Evolutionary conservation across 2,329 filamentous ascomycete genomes (phyloP).

Genomic region (Exophiala oligosperma): DNA sequence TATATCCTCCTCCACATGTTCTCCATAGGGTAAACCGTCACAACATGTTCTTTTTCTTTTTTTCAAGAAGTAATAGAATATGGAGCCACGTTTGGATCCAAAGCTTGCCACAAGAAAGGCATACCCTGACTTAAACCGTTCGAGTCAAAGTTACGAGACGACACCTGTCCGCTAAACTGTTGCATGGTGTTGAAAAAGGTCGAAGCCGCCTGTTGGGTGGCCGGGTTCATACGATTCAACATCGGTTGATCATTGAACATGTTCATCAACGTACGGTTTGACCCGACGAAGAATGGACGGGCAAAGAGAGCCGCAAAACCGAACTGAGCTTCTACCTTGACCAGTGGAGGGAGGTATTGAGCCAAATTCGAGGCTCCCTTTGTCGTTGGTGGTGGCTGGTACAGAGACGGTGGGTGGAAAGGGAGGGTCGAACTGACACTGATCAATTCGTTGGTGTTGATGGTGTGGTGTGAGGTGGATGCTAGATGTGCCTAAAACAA

Average conservation of each 20-base stretch:
- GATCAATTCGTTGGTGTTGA: constrained; percentile 12
- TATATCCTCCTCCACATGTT: too few relatives aligned
- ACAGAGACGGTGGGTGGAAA: constrained; percentile 6
- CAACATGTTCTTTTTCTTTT: not conserved
- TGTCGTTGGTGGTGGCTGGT: constrained; percentile 7
- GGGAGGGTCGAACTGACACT: constrained; percentile 11
- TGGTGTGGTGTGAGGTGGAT: constrained; percentile 13
- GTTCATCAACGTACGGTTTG: constrained; percentile 13
- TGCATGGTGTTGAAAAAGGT: constrained; percentile 11
- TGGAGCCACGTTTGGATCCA: constrained; percentile 15
- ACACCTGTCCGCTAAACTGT: constrained; percentile 8
- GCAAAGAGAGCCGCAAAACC: constrained; percentile 4
- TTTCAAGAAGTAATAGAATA: constrained; percentile 13
- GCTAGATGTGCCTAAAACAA: constrained; percentile 7
- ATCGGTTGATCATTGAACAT: constrained; percentile 9
- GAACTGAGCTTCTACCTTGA: constrained; percentile 5
- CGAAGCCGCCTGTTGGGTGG: constrained; percentile 2
- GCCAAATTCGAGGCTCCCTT: constrained; percentile 10
- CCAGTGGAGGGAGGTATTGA: constrained; percentile 6
- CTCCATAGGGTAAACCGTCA: too few relatives aligned
- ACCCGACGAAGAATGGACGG: constrained; percentile 8
- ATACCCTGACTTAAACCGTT: constrained; percentile 10
- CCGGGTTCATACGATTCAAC: constrained; percentile 9
- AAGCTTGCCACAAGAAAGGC: constrained; percentile 14
- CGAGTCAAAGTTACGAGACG: constrained; percentile 5